Evolutionary conservation across 208 protist species (phyloP).

Genomic region (Sergeia podlipaevii): DNA sequence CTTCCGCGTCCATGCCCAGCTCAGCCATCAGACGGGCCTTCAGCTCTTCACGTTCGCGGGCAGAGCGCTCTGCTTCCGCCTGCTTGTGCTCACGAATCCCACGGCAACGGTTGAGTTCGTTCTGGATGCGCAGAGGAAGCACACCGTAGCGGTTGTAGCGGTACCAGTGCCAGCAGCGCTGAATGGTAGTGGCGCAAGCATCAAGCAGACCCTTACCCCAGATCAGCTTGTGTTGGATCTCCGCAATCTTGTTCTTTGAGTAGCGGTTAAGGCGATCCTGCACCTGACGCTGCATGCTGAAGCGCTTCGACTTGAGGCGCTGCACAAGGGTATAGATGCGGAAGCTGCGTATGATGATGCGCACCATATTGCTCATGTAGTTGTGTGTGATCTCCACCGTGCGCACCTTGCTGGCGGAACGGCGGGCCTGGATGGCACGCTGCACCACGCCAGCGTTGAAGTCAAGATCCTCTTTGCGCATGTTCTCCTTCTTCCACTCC

Average conservation of each 20-base stretch:
- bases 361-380: conserved; percentile 64
- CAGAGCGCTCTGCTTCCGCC: neutral
- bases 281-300: conserved; percentile 13
- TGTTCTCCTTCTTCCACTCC: conserved; percentile 68
- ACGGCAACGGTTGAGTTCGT: conserved; percentile 3
- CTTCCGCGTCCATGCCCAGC: conserved; percentile 1
- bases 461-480: conserved; percentile 69
- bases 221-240: conserved; percentile 41
- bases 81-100: neutral
- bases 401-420: conserved; percentile 27
- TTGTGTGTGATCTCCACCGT: conserved; percentile 40
- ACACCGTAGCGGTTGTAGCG: conserved; percentile 16
- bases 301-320: conserved; percentile 17
- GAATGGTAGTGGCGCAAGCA: conserved; percentile 59
- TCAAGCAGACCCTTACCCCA: conserved; percentile 69
- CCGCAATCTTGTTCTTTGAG: conserved; percentile 28
- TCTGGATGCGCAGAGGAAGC: conserved; percentile 15
- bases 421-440: conserved; percentile 49
- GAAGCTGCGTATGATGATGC: conserved; percentile 69
- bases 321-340: conserved; percentile 56
- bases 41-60: neutral
- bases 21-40: neutral
- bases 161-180: conserved; percentile 72
- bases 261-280: conserved; percentile 22
- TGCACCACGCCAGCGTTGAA: conserved; percentile 84